Evolutionary conservation across 371 early-diverging fungal species (phyloP), one percentile per base, ranked within the genome.

Genomic region (Capniomyces stellatus): DNA sequence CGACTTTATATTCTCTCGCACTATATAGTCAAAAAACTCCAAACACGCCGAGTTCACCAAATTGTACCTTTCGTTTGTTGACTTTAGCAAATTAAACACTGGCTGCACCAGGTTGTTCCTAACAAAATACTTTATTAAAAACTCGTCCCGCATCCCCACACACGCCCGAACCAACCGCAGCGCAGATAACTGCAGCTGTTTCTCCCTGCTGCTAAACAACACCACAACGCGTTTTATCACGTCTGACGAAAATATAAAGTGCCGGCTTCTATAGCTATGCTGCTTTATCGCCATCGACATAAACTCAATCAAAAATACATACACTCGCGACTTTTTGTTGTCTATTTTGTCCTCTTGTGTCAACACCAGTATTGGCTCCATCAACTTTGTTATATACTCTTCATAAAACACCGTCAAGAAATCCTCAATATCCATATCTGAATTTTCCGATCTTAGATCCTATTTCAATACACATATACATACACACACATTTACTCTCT

Each of bases 11-110:
- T 81, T 83, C 58, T 83, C 79, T 75, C 76, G 46, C 22, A 57
- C 71, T 51, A 92, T 78, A 60, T 72, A 82, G 23, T 83, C 85
- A 51, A 93, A 76, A 29, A 93, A 62, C 54, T 90, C 90, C 41
- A 89, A 70, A 55, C 84, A 89, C 0, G 91, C 87, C 0, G 92
- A 90, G 59, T 88, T 86, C 41, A 89, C 51, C 44, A 90, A 59
- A 55, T 90, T 91, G 60, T 88, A 76, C 35, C 71, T 70, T 46
- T 77, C 76, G 31, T 78, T 69, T 1, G 82, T 81, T 21, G 75
- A 73, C 43, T 76, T 47, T 24, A 85, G 68, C n/a, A 77, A 64
- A 4, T 71, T 70, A 46, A 89, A 66, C 19, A 85, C 72, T 2
- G 80, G 75, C 30, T 75, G 78, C 48, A 90, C 72, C 23, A 87